These are phyloP conservation scores for Haberlea rhodopensis DNA, from an alignment of 257 asterid genomes.

Conservation along the genomic window DNA sequence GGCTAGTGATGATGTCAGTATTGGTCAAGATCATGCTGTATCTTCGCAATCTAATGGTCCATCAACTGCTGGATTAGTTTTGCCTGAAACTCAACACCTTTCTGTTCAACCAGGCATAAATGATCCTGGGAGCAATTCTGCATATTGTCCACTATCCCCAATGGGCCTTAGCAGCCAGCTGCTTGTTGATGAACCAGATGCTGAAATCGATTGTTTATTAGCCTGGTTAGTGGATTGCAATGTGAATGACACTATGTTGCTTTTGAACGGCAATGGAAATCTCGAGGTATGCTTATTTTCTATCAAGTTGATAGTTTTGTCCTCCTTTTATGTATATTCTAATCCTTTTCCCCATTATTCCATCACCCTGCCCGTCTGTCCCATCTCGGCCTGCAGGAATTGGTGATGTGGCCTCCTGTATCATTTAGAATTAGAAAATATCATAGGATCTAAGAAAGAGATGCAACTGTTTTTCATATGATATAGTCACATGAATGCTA, in stretches of 20 bases:
- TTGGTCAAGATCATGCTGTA: not conserved
- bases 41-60: constrained; percentile 24
- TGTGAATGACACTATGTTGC: not conserved
- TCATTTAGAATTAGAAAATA: not conserved
- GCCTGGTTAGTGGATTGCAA: constrained; percentile 16
- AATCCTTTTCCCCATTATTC: no score
- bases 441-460: not conserved
- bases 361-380: no score
- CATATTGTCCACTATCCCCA: not conserved
- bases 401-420: not conserved
- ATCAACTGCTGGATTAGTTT: not conserved
- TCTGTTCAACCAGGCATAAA: constrained; percentile 1
- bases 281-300: constrained; percentile 24
- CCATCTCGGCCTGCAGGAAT: no score
- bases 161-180: not conserved
- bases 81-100: constrained; percentile 4
- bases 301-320: not conserved
- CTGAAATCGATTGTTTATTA: constrained; percentile 27
- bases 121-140: constrained; percentile 21
- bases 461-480: not conserved
- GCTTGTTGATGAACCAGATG: constrained; percentile 12
- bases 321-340: no score
- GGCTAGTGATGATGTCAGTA: constrained; percentile 27
- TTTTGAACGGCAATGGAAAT: constrained; percentile 18
- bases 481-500: not conserved